Evolutionary conservation across 495 filamentous ascomycete species (phyloP).

Genomic region (Neurospora sp.): DNA sequence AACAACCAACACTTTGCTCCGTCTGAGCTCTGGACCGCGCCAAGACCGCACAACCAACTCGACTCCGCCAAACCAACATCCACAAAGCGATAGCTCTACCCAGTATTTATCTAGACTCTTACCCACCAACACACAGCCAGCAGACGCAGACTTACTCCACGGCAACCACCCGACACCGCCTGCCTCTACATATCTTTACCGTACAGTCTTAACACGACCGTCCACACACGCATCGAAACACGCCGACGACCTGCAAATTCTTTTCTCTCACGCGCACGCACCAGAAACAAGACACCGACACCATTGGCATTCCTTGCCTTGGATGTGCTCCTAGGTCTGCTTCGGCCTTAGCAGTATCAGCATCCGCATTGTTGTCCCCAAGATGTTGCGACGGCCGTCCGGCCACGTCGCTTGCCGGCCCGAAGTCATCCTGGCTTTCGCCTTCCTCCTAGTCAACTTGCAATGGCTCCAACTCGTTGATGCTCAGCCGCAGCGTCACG

Average conservation of each 20-base stretch:
- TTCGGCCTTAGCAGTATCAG: background rate
- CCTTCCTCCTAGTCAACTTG: slow-evolving; percentile 40
- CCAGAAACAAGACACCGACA: background rate
- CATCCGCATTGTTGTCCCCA: slow-evolving; percentile 34
- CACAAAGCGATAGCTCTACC: background rate
- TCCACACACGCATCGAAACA: background rate
- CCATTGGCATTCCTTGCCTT: background rate
- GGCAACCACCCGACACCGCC: background rate
- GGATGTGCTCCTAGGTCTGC: background rate
- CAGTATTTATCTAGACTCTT: background rate
- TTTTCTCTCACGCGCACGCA: background rate
- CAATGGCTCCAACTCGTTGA: slow-evolving; percentile 42
- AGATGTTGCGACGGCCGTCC: slow-evolving; percentile 48
- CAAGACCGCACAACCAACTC: background rate
- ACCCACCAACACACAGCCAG: background rate
- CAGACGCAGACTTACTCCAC: background rate
- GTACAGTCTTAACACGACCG: background rate
- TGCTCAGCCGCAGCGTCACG: slow-evolving; percentile 47
- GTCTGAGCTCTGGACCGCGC: background rate
- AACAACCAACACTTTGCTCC: background rate
- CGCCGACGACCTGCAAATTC: background rate
- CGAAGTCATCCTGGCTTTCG: slow-evolving; percentile 39
- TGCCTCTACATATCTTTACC: background rate
- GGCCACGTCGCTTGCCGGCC: slow-evolving; percentile 38
- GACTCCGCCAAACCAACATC: background rate